These are phyloP conservation scores for Echinosophora koreensis DNA, from an alignment of 306 rosid species.

Conservation along the genomic window DNA sequence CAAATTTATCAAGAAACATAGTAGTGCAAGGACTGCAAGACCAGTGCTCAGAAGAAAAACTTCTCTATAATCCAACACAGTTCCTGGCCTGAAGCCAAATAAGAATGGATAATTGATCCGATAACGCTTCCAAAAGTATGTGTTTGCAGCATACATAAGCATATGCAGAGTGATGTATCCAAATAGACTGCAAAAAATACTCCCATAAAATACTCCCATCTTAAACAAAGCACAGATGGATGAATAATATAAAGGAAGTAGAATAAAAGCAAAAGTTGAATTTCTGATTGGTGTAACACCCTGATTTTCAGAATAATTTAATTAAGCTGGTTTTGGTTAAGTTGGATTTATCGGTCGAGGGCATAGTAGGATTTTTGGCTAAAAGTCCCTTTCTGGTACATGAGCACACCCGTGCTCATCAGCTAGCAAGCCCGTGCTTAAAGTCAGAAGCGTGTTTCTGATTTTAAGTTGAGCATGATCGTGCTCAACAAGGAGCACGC, in stretches of 20 bases:
- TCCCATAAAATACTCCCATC: neutral
- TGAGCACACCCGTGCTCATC: no score
- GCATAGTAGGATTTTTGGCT: no score
- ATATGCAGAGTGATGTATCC: constrained; percentile 71
- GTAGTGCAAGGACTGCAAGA: constrained; percentile 69
- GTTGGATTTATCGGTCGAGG: no score
- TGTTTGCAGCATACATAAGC: constrained; percentile 74
- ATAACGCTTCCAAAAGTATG: constrained; percentile 73
- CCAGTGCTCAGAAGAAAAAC: constrained; percentile 73
- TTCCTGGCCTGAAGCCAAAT: constrained; percentile 78
- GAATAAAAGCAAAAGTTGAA: neutral
- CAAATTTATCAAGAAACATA: constrained; percentile 72
- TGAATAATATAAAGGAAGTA: neutral
- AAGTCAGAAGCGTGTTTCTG: no score
- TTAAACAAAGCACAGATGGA: constrained; percentile 38
- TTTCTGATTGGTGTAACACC: no score
- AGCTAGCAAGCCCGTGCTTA: no score
- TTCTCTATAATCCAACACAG: constrained; percentile 65
- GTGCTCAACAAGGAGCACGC: no score
- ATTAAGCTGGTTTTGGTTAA: no score
- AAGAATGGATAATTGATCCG: constrained; percentile 77
- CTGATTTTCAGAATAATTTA: no score
- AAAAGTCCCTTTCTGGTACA: no score
- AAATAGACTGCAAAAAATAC: constrained; percentile 71
- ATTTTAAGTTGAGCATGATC: no score